A percentile compares a stretch with the other conserved stretches of the same genome.
Conservation (phyloP, 2,329 filamentous ascomycete species). For the Rugonectria rugulosa region DNA sequence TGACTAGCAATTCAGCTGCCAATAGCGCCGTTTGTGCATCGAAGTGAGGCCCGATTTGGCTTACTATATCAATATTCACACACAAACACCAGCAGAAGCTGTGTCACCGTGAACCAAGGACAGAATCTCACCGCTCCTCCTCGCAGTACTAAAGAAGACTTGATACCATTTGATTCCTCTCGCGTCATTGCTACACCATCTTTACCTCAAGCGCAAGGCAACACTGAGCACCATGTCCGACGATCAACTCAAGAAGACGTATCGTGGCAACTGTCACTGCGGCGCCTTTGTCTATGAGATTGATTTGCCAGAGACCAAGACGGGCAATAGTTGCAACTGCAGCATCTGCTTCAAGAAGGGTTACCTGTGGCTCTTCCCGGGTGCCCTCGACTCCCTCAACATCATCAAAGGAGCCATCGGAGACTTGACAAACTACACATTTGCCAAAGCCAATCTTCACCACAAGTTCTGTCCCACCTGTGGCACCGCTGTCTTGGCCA, state of each 20-base stretch:
- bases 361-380: constrained; percentile 49
- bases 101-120: too few species aligned
- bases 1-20: too few species aligned
- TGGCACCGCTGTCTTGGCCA: constrained; percentile 52
- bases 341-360: constrained; percentile 67
- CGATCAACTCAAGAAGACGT: constrained; percentile 44
- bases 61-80: too few species aligned
- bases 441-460: constrained; percentile 45
- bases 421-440: constrained; percentile 53
- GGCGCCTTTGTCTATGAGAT: constrained; percentile 60
- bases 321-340: constrained; percentile 68
- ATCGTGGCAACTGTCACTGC: constrained; percentile 67
- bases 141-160: too few species aligned
- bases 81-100: too few species aligned
- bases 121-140: not conserved
- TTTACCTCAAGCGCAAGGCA: not conserved
- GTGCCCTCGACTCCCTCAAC: constrained; percentile 44
- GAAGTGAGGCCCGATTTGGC: too few species aligned
- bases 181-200: not conserved
- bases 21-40: too few species aligned
- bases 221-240: constrained; percentile 18
- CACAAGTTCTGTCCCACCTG: constrained; percentile 65
- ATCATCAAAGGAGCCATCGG: constrained; percentile 55
- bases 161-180: too few species aligned
- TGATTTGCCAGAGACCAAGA: constrained; percentile 64